phyloP scores from a whole-genome alignment of 1,284 basidiomycete genomes.

The Cutaneotrichosporon daszewskae region DNA sequence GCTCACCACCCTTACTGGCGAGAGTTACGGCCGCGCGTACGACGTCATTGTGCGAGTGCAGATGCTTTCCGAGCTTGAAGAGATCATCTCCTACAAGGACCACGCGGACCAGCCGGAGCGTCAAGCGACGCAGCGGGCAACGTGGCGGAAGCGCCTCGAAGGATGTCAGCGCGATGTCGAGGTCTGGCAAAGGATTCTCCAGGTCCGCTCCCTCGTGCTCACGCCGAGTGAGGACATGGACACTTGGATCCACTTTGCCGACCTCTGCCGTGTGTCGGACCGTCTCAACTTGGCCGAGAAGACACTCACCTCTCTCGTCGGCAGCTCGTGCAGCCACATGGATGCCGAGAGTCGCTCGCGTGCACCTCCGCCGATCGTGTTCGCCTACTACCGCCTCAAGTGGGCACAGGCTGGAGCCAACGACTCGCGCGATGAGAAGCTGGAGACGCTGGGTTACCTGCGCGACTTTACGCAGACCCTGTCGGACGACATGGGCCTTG shows the following conservation, averaged over 20 bases:
- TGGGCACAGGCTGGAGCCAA: constrained; percentile 69
- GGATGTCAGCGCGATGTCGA: constrained; percentile 98
- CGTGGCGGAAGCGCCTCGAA: constrained; percentile 89
- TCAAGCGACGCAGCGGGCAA: constrained; percentile 76
- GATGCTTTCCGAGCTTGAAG: constrained; percentile 97
- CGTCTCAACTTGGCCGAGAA: constrained; percentile 89
- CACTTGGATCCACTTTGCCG: constrained; percentile 96
- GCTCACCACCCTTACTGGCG: constrained; percentile 84
- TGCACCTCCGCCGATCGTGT: constrained; percentile 92
- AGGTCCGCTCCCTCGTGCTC: constrained; percentile 90
- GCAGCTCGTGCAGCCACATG: constrained; percentile 50
- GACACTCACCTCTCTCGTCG: constrained; percentile 86
- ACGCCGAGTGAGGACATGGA: constrained; percentile 90
- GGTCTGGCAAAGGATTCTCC: constrained; percentile 96
- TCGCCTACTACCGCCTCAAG: constrained; percentile 93
- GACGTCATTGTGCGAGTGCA: constrained; percentile 96
- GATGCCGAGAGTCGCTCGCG: constrained; percentile 55
- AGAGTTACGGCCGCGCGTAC: constrained; percentile 94
- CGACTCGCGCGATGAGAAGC: constrained; percentile 23
- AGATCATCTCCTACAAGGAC: constrained; percentile 95
- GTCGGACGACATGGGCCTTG: constrained; percentile 65
- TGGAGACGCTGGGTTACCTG: constrained; percentile 76
- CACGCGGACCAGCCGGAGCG: constrained; percentile 89
- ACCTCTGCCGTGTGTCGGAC: constrained; percentile 78
- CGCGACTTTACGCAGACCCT: constrained; percentile 76